A percentile compares a stretch with the other conserved stretches of the same genome.
Conservation (phyloP, 225 moss, liverwort and hornwort genomes). For the Sphagnum contortum region DNA sequence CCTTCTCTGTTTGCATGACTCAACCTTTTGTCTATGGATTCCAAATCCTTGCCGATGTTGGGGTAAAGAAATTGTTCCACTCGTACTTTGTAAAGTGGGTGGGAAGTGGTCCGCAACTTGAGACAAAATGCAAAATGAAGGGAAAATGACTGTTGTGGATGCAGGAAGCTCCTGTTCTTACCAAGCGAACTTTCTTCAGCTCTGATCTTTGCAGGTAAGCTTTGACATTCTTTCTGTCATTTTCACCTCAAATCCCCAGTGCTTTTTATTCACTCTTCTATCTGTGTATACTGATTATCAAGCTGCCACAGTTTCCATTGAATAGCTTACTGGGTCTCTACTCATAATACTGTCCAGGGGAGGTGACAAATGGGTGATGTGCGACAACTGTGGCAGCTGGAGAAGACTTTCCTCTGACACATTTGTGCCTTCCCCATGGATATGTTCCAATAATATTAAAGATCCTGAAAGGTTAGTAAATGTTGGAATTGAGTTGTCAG, state of each 20-base stretch:
- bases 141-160: neutral
- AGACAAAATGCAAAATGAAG: too few species aligned
- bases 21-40: too few species aligned
- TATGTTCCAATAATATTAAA: constrained; percentile 70
- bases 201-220: constrained; percentile 56
- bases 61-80: too few species aligned
- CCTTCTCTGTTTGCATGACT: too few species aligned
- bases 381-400: constrained; percentile 84
- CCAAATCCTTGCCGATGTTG: too few species aligned
- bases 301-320: too few species aligned
- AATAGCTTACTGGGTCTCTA: neutral
- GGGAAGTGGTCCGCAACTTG: too few species aligned
- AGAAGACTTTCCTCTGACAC: constrained; percentile 66
- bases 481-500: neutral
- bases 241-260: too few species aligned
- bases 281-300: too few species aligned
- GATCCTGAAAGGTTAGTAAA: constrained; percentile 56
- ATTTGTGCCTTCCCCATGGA: constrained; percentile 68
- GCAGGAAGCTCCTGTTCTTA: constrained; percentile 84
- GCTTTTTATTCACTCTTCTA: neutral
- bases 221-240: neutral
- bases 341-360: constrained; percentile 22
- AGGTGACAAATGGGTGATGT: constrained; percentile 92
- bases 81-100: too few species aligned
- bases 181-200: constrained; percentile 55